Evolutionary conservation across 805 yeast species (phyloP), one percentile per base, ranked within the genome.

Genomic region (Nakazawaea pomicola): DNA sequence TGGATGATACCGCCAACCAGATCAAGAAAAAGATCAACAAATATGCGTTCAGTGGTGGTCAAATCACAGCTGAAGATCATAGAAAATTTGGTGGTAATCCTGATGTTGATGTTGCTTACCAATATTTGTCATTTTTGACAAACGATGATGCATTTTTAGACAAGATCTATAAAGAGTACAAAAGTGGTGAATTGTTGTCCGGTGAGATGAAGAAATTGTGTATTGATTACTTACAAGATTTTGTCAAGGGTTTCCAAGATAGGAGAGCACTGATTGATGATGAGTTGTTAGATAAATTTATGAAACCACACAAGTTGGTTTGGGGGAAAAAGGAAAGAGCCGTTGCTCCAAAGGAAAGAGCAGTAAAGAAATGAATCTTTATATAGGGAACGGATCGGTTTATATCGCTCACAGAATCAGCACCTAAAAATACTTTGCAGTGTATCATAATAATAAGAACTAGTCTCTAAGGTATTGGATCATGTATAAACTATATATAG

Each of bases 11-110:
- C 2, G 78, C 95, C 37, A 87, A 86, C 58, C 89, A 86, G 67
- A 85, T 93, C 49, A 83, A 85, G 60, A 93, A 88, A 74, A 93
- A 93, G 64, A 83, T 93, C 62, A 93, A 93, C 70, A 93, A 90
- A 64, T 84, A 88, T 59, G 99, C 97, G 6, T 93, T 93, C 64
- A 83, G 95, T 39, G 99, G 99, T 49, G 99, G 99, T 49, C 76
- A 80, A 60, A 83, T 76, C 30, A 74, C 95, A 3, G 66, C 84
- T 36, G 99, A 93, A 61, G 95, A 88, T 54, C 99, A 93, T 67
- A 80, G 96, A 63, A 70, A 70, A 61, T 68, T 70, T 41, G 99
- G 99, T 42, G 99, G 98, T 56, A 74, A 93, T 58, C 95, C 96
- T 35, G 97, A 91, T 49, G 83, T 90, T 27, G 99, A 93, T 61